Conservation (phyloP, 768 basidiomycete genomes). For the Hygrophoropsis aurantiaca region DNA sequence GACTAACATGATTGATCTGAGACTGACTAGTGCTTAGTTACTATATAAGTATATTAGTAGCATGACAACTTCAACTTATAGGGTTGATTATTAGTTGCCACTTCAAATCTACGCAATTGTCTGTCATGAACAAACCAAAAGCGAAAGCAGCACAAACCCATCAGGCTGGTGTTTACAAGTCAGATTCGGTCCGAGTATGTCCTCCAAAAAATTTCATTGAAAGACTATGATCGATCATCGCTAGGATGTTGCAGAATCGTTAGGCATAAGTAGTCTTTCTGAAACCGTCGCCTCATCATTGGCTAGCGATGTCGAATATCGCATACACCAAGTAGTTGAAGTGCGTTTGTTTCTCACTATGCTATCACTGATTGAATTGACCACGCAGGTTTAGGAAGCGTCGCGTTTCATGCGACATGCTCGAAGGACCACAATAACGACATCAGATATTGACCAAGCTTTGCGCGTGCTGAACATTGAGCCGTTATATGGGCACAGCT, state of each 20-base stretch:
- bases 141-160: constrained; percentile 43
- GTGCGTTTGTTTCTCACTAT: constrained; percentile 37
- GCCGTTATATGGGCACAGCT: constrained; percentile 73
- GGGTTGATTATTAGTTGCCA: no score
- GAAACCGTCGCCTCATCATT: constrained; percentile 81
- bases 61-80: no score
- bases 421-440: constrained; percentile 84
- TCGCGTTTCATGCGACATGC: constrained; percentile 96
- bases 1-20: no score
- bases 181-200: constrained; percentile 61
- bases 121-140: constrained; percentile 49
- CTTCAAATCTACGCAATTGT: no score
- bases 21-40: no score
- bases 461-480: constrained; percentile 94
- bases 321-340: constrained; percentile 93
- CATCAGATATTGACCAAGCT: constrained; percentile 91
- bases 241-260: constrained; percentile 89
- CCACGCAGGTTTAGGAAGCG: constrained; percentile 66
- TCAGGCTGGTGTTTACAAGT: constrained; percentile 62
- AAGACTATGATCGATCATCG: constrained; percentile 10
- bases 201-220: constrained; percentile 9
- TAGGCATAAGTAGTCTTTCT: constrained; percentile 72
- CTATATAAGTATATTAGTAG: no score
- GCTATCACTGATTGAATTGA: background rate
- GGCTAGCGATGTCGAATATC: constrained; percentile 95